phyloP scores from a whole-genome alignment of 805 yeast genomes.

The Lachancea quebecensis region DNA sequence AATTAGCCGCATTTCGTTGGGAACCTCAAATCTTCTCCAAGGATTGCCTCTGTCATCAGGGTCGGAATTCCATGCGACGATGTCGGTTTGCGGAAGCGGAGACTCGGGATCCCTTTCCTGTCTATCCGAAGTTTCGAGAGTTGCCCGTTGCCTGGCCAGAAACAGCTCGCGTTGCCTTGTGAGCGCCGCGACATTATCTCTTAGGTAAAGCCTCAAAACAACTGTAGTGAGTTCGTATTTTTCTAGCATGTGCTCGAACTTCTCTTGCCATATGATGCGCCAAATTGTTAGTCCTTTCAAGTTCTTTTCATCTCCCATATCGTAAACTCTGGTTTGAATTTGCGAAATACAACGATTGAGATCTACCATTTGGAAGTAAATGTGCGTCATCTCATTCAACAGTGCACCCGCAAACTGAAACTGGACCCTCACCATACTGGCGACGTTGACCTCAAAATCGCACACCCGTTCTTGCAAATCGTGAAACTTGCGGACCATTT shows the following conservation, averaged over 20 bases:
- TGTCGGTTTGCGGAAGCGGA: background rate
- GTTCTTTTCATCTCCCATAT: constrained; percentile 15
- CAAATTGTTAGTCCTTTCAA: constrained; percentile 26
- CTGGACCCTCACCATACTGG: constrained; percentile 32
- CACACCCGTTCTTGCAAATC: constrained; percentile 28
- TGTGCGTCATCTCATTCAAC: constrained; percentile 31
- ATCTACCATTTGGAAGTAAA: constrained; percentile 28
- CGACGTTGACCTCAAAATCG: constrained; percentile 33
- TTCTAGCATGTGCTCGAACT: constrained; percentile 21
- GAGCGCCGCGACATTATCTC: constrained; percentile 28
- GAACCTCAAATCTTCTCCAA: constrained; percentile 7
- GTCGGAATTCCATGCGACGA: constrained; percentile 3
- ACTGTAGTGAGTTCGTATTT: constrained; percentile 29
- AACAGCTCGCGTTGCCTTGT: constrained; percentile 31
- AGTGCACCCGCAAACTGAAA: constrained; percentile 32
- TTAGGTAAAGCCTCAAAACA: constrained; percentile 27
- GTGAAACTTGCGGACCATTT: constrained; percentile 27
- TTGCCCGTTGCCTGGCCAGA: constrained; percentile 22
- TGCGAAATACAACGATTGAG: constrained; percentile 25
- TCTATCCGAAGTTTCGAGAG: constrained; percentile 4
- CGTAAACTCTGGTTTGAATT: constrained; percentile 22
- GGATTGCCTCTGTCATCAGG: constrained; percentile 2
- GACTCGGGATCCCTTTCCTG: constrained; percentile 1
- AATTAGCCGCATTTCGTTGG: constrained; percentile 22
- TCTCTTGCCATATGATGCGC: constrained; percentile 24